Percentiles rank a stretch among this genome's conserved stretches.
Evolutionary conservation across 345 rosid genomes (phyloP).

Genomic region (Euphorbia lathyris): DNA sequence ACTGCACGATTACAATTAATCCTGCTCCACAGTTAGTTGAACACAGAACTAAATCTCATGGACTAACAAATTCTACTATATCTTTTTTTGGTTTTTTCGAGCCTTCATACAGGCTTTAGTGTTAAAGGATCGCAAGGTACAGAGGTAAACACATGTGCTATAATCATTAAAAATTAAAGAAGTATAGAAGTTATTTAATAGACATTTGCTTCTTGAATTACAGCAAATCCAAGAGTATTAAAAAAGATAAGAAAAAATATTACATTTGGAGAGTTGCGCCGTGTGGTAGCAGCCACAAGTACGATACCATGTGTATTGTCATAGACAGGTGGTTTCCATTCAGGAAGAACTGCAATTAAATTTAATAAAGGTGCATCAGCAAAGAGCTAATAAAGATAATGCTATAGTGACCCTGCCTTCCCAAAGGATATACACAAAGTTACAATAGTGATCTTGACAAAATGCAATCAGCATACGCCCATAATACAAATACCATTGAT

Average conservation of each 20-base stretch:
- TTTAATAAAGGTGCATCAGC: constrained; percentile 6
- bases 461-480: constrained; percentile 8
- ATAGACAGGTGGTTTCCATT: constrained; percentile 97
- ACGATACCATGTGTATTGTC: constrained; percentile 73
- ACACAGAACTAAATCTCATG: background rate
- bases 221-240: background rate
- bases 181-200: background rate
- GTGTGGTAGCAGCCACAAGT: constrained; percentile 87
- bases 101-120: background rate
- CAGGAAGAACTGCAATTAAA: constrained; percentile 70
- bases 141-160: too few species aligned
- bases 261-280: constrained; percentile 92
- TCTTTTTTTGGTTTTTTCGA: background rate
- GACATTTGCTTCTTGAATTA: background rate
- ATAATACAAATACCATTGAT: constrained; percentile 2
- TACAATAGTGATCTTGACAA: background rate
- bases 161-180: background rate
- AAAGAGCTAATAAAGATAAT: background rate
- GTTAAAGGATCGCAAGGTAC: too few species aligned
- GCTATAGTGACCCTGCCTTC: background rate
- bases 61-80: background rate
- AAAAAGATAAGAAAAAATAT: constrained; percentile 14
- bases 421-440: background rate
- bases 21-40: background rate
- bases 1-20: background rate